Evolutionary conservation across 352 stramenopile genomes (phyloP), one percentile per base, ranked within the genome.

Genomic region (Phytophthora agathidicida): DNA sequence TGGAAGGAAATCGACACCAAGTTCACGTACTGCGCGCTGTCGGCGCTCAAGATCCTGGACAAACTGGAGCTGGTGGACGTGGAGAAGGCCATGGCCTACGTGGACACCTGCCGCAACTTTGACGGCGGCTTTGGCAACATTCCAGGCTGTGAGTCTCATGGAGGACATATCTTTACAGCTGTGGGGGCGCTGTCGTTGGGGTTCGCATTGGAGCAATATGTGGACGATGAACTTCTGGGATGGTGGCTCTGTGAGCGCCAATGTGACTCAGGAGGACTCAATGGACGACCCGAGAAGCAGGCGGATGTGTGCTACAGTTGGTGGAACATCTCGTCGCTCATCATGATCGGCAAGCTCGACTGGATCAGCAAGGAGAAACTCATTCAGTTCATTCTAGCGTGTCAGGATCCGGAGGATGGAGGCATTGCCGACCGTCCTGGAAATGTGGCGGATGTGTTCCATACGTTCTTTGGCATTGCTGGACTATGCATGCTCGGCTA

Each of bases 251-350:
- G 91, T 46, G 97, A 99, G 74, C 83, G 98, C 37, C 97, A 99
- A 71, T 99, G 96, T 71, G 98, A 99, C 73, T 96, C 84, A 8
- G 86, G 85, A 24, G 85, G 87, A 7, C 70, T 96, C 22, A 99
- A 99, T 68, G 98, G 98, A 7, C 79, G 97, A 31, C 97, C 97
- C 0, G 98, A 99, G 80, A 99, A 99, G 85, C 97, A 99, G 60
- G 95, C 97, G 0, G 98, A 99, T 74, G 97, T 99, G 36, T 99
- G 97, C 74, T 99, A 99, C 73, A 98, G 91, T 52, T 99, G 98
- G 97, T 99, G 98, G 98, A 98, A 99, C 73, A 89, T 99, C 35
- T 96, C 93, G 52, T 94, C 86, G 26, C 83, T 99, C 33, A 96
- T 93, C 28, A 99, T 99, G 68, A 88, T 98, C 68, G 73, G 83